Percentiles rank a stretch among this genome's conserved stretches.
Conservation (phyloP, 1,284 basidiomycete genomes). For the Pseudozyma thailandica region DNA sequence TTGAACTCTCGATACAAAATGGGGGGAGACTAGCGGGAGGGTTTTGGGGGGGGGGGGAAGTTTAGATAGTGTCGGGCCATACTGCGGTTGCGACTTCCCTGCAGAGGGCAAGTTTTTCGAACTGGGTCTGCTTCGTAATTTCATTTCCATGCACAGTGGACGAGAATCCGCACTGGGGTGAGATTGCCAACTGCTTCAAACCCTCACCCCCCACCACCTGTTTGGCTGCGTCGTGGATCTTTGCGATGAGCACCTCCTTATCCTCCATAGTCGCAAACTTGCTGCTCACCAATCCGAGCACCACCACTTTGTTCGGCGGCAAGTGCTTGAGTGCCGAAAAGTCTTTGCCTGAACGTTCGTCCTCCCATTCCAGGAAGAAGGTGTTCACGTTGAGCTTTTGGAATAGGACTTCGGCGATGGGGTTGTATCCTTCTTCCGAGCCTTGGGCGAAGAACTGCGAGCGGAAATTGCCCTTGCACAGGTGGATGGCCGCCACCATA, state of each 20-base stretch:
- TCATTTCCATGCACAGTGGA: constrained; percentile 70
- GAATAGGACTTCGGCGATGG: constrained; percentile 77
- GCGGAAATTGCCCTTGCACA: constrained; percentile 82
- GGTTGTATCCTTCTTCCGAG: constrained; percentile 79
- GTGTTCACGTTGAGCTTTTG: constrained; percentile 78
- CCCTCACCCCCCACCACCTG: constrained; percentile 71
- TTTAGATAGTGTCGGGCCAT: constrained; percentile 36
- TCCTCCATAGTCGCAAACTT: constrained; percentile 78
- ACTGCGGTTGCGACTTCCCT: constrained; percentile 70
- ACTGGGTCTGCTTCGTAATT: constrained; percentile 72
- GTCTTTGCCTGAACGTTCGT: constrained; percentile 76
- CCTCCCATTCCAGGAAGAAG: constrained; percentile 82
- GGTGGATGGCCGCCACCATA: constrained; percentile 78
- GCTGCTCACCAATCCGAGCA: constrained; percentile 79
- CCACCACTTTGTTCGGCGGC: constrained; percentile 76
- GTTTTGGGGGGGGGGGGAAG: no score
- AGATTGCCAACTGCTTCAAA: constrained; percentile 75
- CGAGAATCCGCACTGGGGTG: constrained; percentile 81
- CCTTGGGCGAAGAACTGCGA: constrained; percentile 67
- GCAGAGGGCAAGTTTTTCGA: constrained; percentile 73
- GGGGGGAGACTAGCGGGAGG: no score
- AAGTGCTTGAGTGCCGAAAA: constrained; percentile 70
- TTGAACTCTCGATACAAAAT: neutral
- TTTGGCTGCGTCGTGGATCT: constrained; percentile 76
- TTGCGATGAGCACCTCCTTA: constrained; percentile 73